These are phyloP conservation scores for Lanmaoa pseudosensibilis DNA, from an alignment of 768 basidiomycete species.

Conservation along the genomic window DNA sequence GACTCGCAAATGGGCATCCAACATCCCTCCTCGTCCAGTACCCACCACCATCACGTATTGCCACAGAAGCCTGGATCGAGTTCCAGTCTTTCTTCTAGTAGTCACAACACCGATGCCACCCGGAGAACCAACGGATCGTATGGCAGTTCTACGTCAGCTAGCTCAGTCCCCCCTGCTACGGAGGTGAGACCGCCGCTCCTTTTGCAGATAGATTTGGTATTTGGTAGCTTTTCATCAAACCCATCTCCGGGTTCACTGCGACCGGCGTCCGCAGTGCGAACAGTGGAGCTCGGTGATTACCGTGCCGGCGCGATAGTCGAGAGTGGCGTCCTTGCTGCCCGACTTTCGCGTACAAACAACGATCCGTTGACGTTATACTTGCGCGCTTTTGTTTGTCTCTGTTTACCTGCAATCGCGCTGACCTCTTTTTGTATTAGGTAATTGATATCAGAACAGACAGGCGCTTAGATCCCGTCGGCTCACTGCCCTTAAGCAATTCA, in stretches of 20 bases:
- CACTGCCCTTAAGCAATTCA: slow-evolving; percentile 7
- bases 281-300: slow-evolving; percentile 24
- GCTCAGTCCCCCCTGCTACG: slow-evolving; percentile 18
- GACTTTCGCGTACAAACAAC: neutral
- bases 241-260: slow-evolving; percentile 15
- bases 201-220: slow-evolving; percentile 8
- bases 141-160: slow-evolving; percentile 25
- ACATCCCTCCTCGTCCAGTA: slow-evolving; percentile 4
- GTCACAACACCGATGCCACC: slow-evolving; percentile 29
- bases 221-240: slow-evolving; percentile 7
- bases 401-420: slow-evolving; percentile 1
- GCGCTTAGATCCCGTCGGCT: slow-evolving; percentile 21
- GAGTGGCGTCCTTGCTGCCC: neutral
- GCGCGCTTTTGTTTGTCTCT: slow-evolving; percentile 14
- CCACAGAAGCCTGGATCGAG: slow-evolving; percentile 30
- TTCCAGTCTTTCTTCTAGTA: slow-evolving; percentile 22
- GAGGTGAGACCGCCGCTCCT: slow-evolving; percentile 23
- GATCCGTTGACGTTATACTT: slow-evolving; percentile 4
- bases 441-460: slow-evolving; percentile 21
- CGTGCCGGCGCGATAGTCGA: slow-evolving; percentile 11
- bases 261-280: slow-evolving; percentile 16
- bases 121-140: slow-evolving; percentile 25
- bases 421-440: slow-evolving; percentile 27
- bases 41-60: slow-evolving; percentile 10
- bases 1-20: slow-evolving; percentile 4